These are phyloP conservation scores for Buxus sempervirens DNA, from an alignment of 164 flowering plant genomes.

Conservation along the genomic window DNA sequence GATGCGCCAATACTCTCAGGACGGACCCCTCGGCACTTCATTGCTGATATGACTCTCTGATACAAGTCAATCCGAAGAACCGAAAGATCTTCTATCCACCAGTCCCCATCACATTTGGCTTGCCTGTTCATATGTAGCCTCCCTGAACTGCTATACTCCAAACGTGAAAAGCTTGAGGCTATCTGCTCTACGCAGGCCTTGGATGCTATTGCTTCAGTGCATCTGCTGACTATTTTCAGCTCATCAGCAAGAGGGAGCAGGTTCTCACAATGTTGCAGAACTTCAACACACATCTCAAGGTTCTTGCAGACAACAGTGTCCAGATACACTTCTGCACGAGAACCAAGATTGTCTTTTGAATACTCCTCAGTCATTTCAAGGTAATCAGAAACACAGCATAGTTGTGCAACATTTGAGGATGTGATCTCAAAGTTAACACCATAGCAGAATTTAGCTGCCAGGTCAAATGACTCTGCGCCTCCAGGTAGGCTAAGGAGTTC, in stretches of 20 bases:
- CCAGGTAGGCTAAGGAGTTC: conserved; percentile 80
- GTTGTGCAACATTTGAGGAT: conserved; percentile 71
- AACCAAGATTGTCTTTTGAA: conserved; percentile 67
- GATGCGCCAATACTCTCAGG: conserved; percentile 90
- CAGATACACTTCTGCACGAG: conserved; percentile 74
- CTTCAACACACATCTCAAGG: conserved; percentile 73
- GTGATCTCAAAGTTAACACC: conserved; percentile 89
- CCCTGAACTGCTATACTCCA: conserved; percentile 89
- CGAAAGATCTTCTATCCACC: conserved; percentile 93
- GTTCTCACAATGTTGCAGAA: conserved; percentile 70
- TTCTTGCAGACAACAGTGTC: conserved; percentile 65
- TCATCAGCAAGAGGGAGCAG: conserved; percentile 89
- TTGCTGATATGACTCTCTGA: conserved; percentile 68
- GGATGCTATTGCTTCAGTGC: conserved; percentile 86
- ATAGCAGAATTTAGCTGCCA: conserved; percentile 90
- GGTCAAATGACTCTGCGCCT: conserved; percentile 81
- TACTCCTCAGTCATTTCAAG: conserved; percentile 93
- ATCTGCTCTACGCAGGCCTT: conserved; percentile 88
- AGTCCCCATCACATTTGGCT: conserved; percentile 65
- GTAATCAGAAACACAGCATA: conserved; percentile 74
- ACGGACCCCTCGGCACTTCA: conserved; percentile 80
- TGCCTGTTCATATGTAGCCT: conserved; percentile 74
- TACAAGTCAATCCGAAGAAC: conserved; percentile 75
- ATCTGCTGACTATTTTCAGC: conserved; percentile 60
- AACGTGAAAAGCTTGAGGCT: conserved; percentile 82